Percentiles rank a stretch among this genome's conserved stretches.
Evolutionary conservation across 2,329 filamentous ascomycete genomes (phyloP).

Genomic region (Botryotinia convoluta): DNA sequence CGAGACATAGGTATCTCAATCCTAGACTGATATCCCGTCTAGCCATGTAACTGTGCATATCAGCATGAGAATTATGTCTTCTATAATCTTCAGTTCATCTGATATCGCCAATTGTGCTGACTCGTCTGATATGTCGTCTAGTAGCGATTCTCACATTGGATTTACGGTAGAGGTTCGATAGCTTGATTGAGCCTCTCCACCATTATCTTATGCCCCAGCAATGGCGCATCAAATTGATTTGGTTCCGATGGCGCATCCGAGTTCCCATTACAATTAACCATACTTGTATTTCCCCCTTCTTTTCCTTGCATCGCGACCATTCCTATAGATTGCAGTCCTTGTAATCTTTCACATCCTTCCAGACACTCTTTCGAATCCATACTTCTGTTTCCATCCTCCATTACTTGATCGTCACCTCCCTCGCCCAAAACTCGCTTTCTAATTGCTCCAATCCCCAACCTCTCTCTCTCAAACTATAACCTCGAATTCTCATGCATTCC

Average conservation of each 20-base stretch:
- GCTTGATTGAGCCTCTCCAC: neutral
- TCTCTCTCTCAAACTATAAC: neutral
- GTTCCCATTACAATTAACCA: neutral
- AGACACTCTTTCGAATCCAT: constrained; percentile 13
- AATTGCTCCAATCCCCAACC: constrained; percentile 5
- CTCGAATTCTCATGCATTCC: too few relatives aligned
- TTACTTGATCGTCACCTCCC: constrained; percentile 3
- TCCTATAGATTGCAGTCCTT: neutral
- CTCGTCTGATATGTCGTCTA: neutral
- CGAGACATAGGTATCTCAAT: neutral
- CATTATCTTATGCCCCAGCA: neutral
- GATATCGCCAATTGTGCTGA: neutral
- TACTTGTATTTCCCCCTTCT: neutral
- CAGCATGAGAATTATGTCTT: neutral
- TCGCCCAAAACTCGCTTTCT: constrained; percentile 16
- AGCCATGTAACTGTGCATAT: neutral
- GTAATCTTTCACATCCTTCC: neutral
- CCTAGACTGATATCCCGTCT: neutral
- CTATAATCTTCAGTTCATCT: neutral
- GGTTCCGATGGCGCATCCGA: neutral
- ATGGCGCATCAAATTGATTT: neutral
- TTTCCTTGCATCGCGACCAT: neutral
- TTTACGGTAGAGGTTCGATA: neutral
- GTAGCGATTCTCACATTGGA: neutral
- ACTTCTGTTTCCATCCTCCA: constrained; percentile 22